Evolutionary conservation across 257 asterid species (phyloP).

Genomic region (Handroanthus guayacan): DNA sequence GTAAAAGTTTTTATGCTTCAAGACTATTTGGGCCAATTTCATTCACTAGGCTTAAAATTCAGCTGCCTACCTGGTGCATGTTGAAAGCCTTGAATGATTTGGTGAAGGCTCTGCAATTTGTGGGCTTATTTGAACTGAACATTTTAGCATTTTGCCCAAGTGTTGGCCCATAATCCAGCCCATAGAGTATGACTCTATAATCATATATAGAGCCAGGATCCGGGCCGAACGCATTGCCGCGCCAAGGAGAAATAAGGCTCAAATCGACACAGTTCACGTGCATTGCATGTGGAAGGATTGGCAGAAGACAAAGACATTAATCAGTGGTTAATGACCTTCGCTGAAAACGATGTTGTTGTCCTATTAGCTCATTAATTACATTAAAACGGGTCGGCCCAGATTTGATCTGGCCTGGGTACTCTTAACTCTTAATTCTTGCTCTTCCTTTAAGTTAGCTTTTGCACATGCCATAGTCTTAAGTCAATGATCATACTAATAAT

Average conservation of each 20-base stretch:
- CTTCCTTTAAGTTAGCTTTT: conserved; percentile 41
- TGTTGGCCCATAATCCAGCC: background rate
- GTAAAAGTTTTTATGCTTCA: too few relatives aligned
- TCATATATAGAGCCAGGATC: too few relatives aligned
- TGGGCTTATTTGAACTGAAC: too few relatives aligned
- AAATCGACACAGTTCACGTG: conserved; percentile 25
- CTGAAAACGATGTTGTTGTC: conserved; percentile 25
- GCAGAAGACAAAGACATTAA: conserved; percentile 32
- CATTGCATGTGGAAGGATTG: conserved; percentile 25
- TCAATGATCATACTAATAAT: background rate
- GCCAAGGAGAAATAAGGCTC: conserved; percentile 18
- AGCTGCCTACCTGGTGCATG: background rate
- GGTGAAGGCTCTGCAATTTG: background rate
- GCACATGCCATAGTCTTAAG: conserved; percentile 33
- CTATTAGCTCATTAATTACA: conserved; percentile 1
- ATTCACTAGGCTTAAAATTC: background rate
- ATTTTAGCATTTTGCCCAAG: too few relatives aligned
- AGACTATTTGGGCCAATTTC: too few relatives aligned
- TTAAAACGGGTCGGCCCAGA: conserved; percentile 22
- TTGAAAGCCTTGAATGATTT: background rate
- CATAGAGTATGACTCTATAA: too few relatives aligned
- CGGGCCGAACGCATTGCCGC: too few relatives aligned
- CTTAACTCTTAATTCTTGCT: conserved; percentile 31
- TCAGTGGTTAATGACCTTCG: conserved; percentile 29
- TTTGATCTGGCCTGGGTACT: conserved; percentile 36